phyloP scores from a whole-genome alignment of 805 yeast species.

The Candida nitratophila region DNA sequence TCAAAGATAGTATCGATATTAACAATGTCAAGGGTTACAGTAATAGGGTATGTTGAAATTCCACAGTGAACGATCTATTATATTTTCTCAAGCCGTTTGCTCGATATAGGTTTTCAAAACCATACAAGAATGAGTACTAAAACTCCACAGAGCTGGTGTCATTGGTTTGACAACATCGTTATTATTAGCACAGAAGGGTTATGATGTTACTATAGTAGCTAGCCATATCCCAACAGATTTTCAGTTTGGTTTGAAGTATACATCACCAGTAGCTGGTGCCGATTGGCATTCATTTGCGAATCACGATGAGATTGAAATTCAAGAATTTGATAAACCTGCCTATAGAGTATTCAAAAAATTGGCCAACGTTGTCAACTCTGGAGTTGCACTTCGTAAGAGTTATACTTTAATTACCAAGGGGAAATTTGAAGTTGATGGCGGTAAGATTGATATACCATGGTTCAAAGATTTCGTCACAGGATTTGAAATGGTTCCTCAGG shows the following conservation, averaged over 20 bases:
- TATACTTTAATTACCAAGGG: constrained; percentile 13
- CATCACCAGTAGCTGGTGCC: constrained; percentile 70
- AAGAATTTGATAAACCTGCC: constrained; percentile 39
- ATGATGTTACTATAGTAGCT: constrained; percentile 36
- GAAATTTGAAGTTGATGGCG: constrained; percentile 7
- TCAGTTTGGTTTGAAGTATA: constrained; percentile 36
- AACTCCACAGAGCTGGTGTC: constrained; percentile 38
- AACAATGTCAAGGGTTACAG: neutral
- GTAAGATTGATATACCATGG: constrained; percentile 36
- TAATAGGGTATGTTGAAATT: neutral
- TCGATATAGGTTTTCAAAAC: neutral
- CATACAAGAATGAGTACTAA: neutral
- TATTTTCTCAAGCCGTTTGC: too few relatives aligned
- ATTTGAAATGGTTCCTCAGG: constrained; percentile 24
- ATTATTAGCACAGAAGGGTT: constrained; percentile 31
- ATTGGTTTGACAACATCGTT: constrained; percentile 48
- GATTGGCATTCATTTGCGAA: constrained; percentile 60
- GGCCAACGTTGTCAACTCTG: constrained; percentile 44
- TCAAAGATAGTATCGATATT: too few relatives aligned
- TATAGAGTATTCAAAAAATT: constrained; percentile 40
- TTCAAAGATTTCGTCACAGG: constrained; percentile 36
- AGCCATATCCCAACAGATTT: constrained; percentile 51
- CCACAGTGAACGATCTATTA: too few relatives aligned
- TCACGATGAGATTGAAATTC: constrained; percentile 27
- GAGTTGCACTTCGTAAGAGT: constrained; percentile 29